Percentiles rank a stretch among this genome's conserved stretches.
Evolutionary conservation across 129 eudicot species (phyloP).

Genomic region (Sambucus nigra): DNA sequence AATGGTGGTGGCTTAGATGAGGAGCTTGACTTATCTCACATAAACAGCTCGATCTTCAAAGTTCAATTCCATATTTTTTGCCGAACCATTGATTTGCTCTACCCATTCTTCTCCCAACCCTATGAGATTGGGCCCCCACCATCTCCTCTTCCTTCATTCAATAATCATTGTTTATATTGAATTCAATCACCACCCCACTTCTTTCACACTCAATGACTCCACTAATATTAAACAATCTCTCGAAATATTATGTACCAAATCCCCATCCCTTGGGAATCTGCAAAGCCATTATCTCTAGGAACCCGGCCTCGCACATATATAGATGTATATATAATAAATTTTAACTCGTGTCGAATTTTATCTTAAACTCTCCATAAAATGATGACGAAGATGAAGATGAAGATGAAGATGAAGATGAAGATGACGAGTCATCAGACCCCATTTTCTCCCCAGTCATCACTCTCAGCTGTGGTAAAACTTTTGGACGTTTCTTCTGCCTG

Average conservation of each 20-base stretch:
- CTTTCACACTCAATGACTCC: slow-evolving; percentile 36
- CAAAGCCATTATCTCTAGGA: slow-evolving; percentile 39
- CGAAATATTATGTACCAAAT: slow-evolving; percentile 58
- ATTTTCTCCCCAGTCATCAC: slow-evolving; percentile 39
- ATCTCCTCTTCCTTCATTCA: slow-evolving; percentile 16
- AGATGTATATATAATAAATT: slow-evolving; percentile 19
- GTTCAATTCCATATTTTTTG: not conserved
- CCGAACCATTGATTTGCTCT: slow-evolving; percentile 14
- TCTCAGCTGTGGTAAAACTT: slow-evolving; percentile 49
- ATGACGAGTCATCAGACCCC: slow-evolving; percentile 42
- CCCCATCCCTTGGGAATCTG: slow-evolving; percentile 78
- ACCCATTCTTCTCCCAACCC: slow-evolving; percentile 2
- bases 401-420: slow-evolving; percentile 40
- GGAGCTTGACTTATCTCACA: slow-evolving; percentile 21
- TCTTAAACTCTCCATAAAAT: slow-evolving; percentile 40
- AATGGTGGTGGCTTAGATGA: slow-evolving; percentile 13
- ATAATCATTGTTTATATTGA: slow-evolving; percentile 48
- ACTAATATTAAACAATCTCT: slow-evolving; percentile 1
- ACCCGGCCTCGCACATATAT: slow-evolving; percentile 23
- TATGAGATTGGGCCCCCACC: slow-evolving; percentile 33
- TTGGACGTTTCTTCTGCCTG: slow-evolving; percentile 34
- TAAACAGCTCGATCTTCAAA: slow-evolving; percentile 15
- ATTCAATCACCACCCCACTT: slow-evolving; percentile 18
- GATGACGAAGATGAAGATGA: slow-evolving; percentile 22
- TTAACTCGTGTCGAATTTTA: slow-evolving; percentile 23